Evolutionary conservation across 345 rosid species (phyloP).

Genomic region (Hirschfeldia incana): DNA sequence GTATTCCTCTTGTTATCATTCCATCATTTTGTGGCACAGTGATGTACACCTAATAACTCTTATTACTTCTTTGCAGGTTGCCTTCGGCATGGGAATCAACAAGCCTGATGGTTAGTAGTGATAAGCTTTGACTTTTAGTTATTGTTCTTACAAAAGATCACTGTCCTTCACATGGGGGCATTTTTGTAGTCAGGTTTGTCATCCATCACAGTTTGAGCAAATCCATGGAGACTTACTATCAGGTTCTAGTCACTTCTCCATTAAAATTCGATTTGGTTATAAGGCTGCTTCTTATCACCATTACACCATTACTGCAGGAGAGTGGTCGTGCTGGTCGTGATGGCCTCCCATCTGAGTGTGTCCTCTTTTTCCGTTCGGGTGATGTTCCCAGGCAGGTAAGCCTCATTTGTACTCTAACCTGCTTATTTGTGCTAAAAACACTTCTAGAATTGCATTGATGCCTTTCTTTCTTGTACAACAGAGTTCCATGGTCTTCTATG

Average conservation of each 20-base stretch:
- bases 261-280: constrained; percentile 10
- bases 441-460: constrained; percentile 1
- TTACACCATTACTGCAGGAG: constrained; percentile 57
- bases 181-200: constrained; percentile 91
- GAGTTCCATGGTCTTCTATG: constrained; percentile 99
- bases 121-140: background rate
- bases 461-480: constrained; percentile 39
- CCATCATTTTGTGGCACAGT: constrained; percentile 3
- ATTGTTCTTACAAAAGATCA: background rate
- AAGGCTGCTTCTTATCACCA: constrained; percentile 6
- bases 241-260: constrained; percentile 50
- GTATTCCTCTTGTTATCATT: constrained; percentile 5
- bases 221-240: constrained; percentile 98
- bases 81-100: constrained; percentile 99
- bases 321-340: constrained; percentile 99
- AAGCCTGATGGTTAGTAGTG: constrained; percentile 90
- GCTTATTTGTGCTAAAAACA: constrained; percentile 1
- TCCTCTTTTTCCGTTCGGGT: constrained; percentile 80
- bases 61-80: constrained; percentile 60
- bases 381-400: constrained; percentile 93
- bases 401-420: constrained; percentile 1
- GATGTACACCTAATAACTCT: constrained; percentile 16
- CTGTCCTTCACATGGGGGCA: constrained; percentile 12
- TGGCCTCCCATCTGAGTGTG: constrained; percentile 91
- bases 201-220: constrained; percentile 98